Percentiles rank a stretch among this genome's conserved stretches.
Evolutionary conservation across 306 rosid genomes (phyloP).

Genomic region (Pterocarpus macrocarpus): DNA sequence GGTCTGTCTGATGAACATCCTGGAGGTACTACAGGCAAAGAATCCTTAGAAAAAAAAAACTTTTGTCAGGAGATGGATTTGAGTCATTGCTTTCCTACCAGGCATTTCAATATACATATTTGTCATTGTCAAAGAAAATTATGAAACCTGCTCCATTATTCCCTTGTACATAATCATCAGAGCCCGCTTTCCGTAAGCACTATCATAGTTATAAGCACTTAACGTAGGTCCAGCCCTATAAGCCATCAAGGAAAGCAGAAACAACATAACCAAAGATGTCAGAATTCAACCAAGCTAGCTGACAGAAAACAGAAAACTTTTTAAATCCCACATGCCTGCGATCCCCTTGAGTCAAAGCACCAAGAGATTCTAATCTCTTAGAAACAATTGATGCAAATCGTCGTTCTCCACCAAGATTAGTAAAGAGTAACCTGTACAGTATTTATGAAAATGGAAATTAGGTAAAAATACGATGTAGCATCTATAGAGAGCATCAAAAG

Average conservation of each 20-base stretch:
- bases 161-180: constrained; percentile 89
- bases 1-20: constrained; percentile 88
- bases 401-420: constrained; percentile 97
- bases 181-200: constrained; percentile 94
- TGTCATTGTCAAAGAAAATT: constrained; percentile 40
- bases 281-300: constrained; percentile 36
- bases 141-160: constrained; percentile 91
- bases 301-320: constrained; percentile 37
- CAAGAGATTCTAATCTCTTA: constrained; percentile 95
- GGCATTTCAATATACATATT: constrained; percentile 19
- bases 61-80: constrained; percentile 48
- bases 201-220: constrained; percentile 94
- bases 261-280: constrained; percentile 44
- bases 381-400: constrained; percentile 99
- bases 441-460: constrained; percentile 40
- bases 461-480: constrained; percentile 6
- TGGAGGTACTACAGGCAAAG: constrained; percentile 90
- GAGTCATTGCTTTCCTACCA: constrained; percentile 30
- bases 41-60: constrained; percentile 63
- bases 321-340: constrained; percentile 78
- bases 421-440: constrained; percentile 83
- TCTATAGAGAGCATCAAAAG: constrained; percentile 21
- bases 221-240: constrained; percentile 95
- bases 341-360: constrained; percentile 99
- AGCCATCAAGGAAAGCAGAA: constrained; percentile 48